Base-by-base conservation (phyloP, 192 early-diverging fungal genomes). In the Dissophora ornata region DNA sequence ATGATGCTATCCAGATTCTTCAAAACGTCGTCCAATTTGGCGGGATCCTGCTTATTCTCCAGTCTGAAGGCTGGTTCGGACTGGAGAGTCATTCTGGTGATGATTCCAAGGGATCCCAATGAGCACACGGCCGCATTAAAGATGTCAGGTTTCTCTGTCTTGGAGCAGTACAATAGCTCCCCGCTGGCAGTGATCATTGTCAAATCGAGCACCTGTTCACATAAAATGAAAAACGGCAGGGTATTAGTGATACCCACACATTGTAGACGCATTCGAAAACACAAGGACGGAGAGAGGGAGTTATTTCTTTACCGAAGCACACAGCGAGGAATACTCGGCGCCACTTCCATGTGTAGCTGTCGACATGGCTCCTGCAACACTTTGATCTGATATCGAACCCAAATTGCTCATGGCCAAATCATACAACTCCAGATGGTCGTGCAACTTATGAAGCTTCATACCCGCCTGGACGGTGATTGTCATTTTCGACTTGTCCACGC, bases 261-360 rank as follows among this genome's bases (percentile, higher is more conserved):
- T n/a, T n/a, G n/a, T n/a, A n/a, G n/a, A n/a, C n/a, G n/a, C n/a
- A n/a, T n/a, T n/a, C n/a, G n/a, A n/a, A n/a, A n/a, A n/a, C n/a
- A n/a, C n/a, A n/a, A n/a, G n/a, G n/a, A n/a, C n/a, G n/a, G n/a
- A n/a, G n/a, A n/a, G n/a, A n/a, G n/a, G n/a, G n/a, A n/a, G n/a
- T n/a, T n/a, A n/a, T n/a, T n/a, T n/a, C n/a, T 56, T 80, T 65
- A 93, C 86, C 67, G 82, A 69, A 0, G 86, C 82, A 55, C 89
- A 88, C 25, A 90, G 30, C 28, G 85, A 85, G 15, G 85, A 81
- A 50, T 81, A 93, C 25, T 83, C 78, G 18, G 86, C 81, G 10
- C 92, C 92, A 10, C 89, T 88, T 11, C 92, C 90, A 69, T 92
- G 92, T 10, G 90, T 89, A 4, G 90, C 90, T 1, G 92, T 92